phyloP scores from a whole-genome alignment of 2,329 filamentous ascomycete species.

The Phialemoniopsis sp. region DNA sequence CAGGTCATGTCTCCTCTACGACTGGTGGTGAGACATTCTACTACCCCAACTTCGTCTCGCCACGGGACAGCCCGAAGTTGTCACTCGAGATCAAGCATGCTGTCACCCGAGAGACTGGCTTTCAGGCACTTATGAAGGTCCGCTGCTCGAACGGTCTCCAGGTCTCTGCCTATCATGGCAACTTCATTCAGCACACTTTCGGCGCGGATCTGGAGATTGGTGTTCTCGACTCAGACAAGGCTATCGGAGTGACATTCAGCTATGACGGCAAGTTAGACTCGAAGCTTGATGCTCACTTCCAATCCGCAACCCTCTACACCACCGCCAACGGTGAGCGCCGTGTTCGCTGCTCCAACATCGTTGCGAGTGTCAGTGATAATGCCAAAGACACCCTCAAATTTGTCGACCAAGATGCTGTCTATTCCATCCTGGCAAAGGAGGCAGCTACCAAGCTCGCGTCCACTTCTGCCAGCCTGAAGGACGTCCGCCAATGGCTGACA shows the following conservation, averaged over 20 bases:
- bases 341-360: slow-evolving; percentile 88
- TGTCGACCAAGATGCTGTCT: slow-evolving; percentile 92
- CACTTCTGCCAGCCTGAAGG: slow-evolving; percentile 70
- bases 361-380: slow-evolving; percentile 85
- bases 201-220: slow-evolving; percentile 94
- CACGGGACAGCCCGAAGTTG: slow-evolving; percentile 79
- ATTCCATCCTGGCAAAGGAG: slow-evolving; percentile 87
- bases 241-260: slow-evolving; percentile 83
- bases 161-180: slow-evolving; percentile 89
- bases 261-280: slow-evolving; percentile 98
- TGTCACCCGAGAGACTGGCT: slow-evolving; percentile 86
- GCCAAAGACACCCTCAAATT: slow-evolving; percentile 85
- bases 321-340: slow-evolving; percentile 84
- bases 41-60: slow-evolving; percentile 92
- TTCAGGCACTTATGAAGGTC: slow-evolving; percentile 96
- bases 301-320: slow-evolving; percentile 91
- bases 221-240: slow-evolving; percentile 88
- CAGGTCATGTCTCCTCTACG: slow-evolving; percentile 76
- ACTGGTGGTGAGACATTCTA: slow-evolving; percentile 97
- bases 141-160: slow-evolving; percentile 95
- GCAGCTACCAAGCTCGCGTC: slow-evolving; percentile 77
- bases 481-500: slow-evolving; percentile 76
- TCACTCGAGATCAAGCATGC: slow-evolving; percentile 82
- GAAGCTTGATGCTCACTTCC: slow-evolving; percentile 96
- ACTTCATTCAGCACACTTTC: slow-evolving; percentile 93